A percentile compares a stretch with the other conserved stretches of the same genome.
Evolutionary conservation across 805 yeast species (phyloP).

Genomic region (Zygotorulaspora florentina): DNA sequence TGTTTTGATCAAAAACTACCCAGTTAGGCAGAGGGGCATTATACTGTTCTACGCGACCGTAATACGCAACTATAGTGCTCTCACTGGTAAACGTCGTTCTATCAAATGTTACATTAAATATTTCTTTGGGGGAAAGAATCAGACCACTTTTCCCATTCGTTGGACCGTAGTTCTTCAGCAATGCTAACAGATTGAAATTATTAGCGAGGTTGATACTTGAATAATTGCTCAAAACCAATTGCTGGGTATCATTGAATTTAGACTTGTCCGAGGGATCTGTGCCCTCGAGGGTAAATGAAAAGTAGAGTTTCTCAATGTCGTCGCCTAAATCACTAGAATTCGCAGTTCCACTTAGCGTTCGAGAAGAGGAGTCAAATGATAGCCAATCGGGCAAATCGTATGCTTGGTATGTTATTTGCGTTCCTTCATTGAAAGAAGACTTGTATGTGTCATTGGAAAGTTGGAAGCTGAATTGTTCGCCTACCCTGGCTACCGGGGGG

Average conservation of each 20-base stretch:
- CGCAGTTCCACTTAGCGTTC: conserved; percentile 71
- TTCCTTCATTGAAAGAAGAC: conserved; percentile 39
- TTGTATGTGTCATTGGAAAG: conserved; percentile 67
- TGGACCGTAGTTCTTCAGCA: conserved; percentile 59
- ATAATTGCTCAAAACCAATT: conserved; percentile 55
- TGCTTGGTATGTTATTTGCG: conserved; percentile 51
- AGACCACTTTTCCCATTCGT: conserved; percentile 76
- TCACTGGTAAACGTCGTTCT: conserved; percentile 54
- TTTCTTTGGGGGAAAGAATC: conserved; percentile 65
- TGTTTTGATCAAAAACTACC: conserved; percentile 62
- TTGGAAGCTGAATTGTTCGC: conserved; percentile 56
- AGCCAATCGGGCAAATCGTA: conserved; percentile 74
- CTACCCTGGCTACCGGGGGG: conserved; percentile 81
- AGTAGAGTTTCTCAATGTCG: conserved; percentile 42
- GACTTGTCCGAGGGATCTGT: conserved; percentile 51
- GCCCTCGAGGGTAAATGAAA: conserved; percentile 57
- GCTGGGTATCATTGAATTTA: conserved; percentile 45
- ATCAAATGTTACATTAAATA: conserved; percentile 63
- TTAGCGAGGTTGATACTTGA: conserved; percentile 44
- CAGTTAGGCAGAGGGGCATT: conserved; percentile 90
- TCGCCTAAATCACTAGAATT: conserved; percentile 22
- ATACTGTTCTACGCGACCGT: conserved; percentile 69
- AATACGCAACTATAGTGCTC: conserved; percentile 53
- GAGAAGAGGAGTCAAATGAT: conserved; percentile 54
- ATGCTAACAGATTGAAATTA: conserved; percentile 40